phyloP scores from a whole-genome alignment of 2,329 filamentous ascomycete species.

The Diplocarpon rosae region DNA sequence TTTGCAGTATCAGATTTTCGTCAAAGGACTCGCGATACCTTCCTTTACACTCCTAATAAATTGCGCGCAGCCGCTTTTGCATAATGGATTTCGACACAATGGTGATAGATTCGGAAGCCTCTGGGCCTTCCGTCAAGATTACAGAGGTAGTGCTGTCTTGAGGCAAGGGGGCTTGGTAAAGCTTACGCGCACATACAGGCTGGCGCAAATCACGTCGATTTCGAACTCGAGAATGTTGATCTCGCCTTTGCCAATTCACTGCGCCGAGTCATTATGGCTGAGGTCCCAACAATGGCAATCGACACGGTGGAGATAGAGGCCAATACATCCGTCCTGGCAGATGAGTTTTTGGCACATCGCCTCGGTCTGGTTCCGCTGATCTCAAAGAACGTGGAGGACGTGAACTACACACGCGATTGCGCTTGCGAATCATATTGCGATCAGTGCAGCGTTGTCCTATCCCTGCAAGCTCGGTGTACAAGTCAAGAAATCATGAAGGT shows the following conservation, averaged over 20 bases:
- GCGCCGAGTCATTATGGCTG: slow-evolving; percentile 81
- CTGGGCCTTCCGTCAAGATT: slow-evolving; percentile 36
- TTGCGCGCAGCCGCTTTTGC: slow-evolving; percentile 4
- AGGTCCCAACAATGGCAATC: slow-evolving; percentile 90
- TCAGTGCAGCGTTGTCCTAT: slow-evolving; percentile 76
- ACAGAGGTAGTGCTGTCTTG: slow-evolving; percentile 29
- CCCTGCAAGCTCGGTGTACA: slow-evolving; percentile 75
- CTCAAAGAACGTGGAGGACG: slow-evolving; percentile 69
- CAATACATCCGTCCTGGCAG: slow-evolving; percentile 91
- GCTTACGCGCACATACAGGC: slow-evolving; percentile 42
- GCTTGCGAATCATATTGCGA: slow-evolving; percentile 95
- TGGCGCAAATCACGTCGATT: slow-evolving; percentile 72
- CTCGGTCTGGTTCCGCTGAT: slow-evolving; percentile 83
- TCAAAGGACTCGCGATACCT: not conserved
- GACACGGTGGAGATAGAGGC: slow-evolving; percentile 86
- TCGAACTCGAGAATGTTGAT: slow-evolving; percentile 81
- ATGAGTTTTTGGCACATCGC: slow-evolving; percentile 91
- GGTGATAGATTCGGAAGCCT: slow-evolving; percentile 32
- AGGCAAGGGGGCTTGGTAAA: slow-evolving; percentile 1
- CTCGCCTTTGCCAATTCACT: slow-evolving; percentile 88
- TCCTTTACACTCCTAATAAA: slow-evolving; percentile 2
- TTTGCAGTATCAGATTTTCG: slow-evolving; percentile 3
- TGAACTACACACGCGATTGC: slow-evolving; percentile 87
- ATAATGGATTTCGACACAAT: slow-evolving; percentile 39
- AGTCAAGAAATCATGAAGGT: slow-evolving; percentile 86